phyloP scores from a whole-genome alignment of 164 flowering plant species.

The Kingdonia uniflora region DNA sequence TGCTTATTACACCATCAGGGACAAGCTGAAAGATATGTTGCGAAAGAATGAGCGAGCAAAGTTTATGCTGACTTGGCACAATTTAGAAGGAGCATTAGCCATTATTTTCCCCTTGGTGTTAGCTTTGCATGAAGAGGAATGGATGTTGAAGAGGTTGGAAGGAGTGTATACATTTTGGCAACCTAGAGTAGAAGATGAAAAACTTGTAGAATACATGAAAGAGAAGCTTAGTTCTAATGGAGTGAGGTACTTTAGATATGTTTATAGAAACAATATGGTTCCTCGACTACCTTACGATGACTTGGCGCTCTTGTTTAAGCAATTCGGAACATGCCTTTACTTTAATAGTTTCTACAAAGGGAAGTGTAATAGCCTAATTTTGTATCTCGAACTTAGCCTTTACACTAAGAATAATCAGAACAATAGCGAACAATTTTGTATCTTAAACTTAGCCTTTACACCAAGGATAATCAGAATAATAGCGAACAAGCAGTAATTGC shows the following conservation, averaged over 20 bases:
- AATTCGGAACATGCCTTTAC: conserved; percentile 52
- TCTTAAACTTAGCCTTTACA: too few species aligned
- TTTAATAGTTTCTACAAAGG: conserved; percentile 33
- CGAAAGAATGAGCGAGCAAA: conserved; percentile 28
- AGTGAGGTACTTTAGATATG: conserved; percentile 32
- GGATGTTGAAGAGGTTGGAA: conserved; percentile 47
- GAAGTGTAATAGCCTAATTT: too few species aligned
- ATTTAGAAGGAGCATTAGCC: conserved; percentile 80
- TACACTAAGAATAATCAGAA: too few species aligned
- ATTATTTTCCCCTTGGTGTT: conserved; percentile 44
- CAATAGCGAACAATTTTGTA: too few species aligned
- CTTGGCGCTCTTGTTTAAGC: conserved; percentile 29
- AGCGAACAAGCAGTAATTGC: too few species aligned
- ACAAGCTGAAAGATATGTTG: conserved; percentile 29
- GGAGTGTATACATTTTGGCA: conserved; percentile 78
- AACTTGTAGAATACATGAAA: conserved; percentile 31
- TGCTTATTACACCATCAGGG: conserved; percentile 59
- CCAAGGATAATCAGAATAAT: too few species aligned
- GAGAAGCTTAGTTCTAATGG: conserved; percentile 10
- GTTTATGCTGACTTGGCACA: conserved; percentile 70
- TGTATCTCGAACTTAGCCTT: too few species aligned
- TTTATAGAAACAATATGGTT: conserved; percentile 45
- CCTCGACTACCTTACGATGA: conserved; percentile 59
- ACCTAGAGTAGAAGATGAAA: conserved; percentile 56
- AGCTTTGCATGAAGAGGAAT: conserved; percentile 38